Conservation (phyloP, 2,329 filamentous ascomycete genomes). For the Penicillium sp. region DNA sequence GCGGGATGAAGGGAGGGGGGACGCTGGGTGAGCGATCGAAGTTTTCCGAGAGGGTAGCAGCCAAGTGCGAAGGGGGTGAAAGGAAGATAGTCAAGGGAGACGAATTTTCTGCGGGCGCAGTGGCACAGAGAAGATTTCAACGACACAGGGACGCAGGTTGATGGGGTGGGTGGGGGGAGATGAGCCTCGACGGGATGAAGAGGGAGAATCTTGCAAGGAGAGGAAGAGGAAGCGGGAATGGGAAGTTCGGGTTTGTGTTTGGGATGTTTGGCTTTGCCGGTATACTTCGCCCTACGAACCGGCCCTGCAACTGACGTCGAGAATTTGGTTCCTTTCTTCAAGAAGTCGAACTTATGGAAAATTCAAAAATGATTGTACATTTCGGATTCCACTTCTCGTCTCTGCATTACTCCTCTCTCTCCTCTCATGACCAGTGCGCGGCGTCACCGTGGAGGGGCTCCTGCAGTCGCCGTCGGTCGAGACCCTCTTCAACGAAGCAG, state of each 20-base stretch:
- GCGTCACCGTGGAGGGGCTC: conserved; percentile 12
- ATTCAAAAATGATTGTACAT: background rate
- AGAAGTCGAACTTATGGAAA: background rate
- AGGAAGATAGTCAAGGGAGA: conserved; percentile 24
- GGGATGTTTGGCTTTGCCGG: conserved; percentile 27
- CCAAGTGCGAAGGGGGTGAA: conserved; percentile 4
- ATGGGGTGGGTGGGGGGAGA: background rate
- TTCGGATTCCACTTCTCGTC: background rate
- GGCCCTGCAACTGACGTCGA: background rate
- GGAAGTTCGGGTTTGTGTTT: conserved; percentile 29
- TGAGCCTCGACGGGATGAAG: conserved; percentile 16
- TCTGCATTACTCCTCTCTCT: background rate
- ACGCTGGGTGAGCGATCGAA: conserved; percentile 15
- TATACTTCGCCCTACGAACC: conserved; percentile 19
- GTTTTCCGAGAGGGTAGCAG: conserved; percentile 20
- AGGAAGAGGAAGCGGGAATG: conserved; percentile 21
- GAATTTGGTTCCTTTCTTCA: background rate
- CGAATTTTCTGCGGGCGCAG: conserved; percentile 11
- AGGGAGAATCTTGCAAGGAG: conserved; percentile 24
- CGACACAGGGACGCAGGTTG: conserved; percentile 13
- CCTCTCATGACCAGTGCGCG: background rate
- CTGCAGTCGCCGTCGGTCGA: conserved; percentile 17
- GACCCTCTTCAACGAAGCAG: conserved; percentile 9
- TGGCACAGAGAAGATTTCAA: conserved; percentile 11
- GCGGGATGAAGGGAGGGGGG: conserved; percentile 24